These are phyloP conservation scores for Pistacia integerrima DNA, from an alignment of 345 rosid genomes.

Conservation along the genomic window DNA sequence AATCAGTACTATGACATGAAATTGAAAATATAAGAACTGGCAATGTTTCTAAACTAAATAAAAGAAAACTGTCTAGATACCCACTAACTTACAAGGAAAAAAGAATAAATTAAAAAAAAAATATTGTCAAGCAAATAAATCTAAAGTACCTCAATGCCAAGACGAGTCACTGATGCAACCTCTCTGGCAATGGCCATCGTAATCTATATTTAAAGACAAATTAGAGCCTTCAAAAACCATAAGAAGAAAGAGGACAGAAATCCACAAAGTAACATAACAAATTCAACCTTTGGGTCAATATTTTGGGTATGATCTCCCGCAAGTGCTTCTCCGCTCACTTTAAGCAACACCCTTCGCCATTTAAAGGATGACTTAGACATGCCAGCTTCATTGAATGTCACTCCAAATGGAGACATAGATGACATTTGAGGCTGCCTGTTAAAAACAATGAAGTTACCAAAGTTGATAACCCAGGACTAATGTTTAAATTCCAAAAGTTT, in stretches of 20 bases:
- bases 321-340: slow-evolving; percentile 98
- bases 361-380: slow-evolving; percentile 54
- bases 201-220: slow-evolving; percentile 43
- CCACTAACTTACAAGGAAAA: not conserved
- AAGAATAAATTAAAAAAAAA: not conserved
- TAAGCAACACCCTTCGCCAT: slow-evolving; percentile 95
- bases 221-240: slow-evolving; percentile 18
- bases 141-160: slow-evolving; percentile 74
- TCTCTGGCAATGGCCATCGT: slow-evolving; percentile 97
- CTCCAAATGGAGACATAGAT: slow-evolving; percentile 53
- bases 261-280: not conserved
- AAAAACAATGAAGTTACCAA: slow-evolving; percentile 25
- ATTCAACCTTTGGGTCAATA: slow-evolving; percentile 84
- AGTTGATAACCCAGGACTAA: not conserved
- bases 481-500: not conserved
- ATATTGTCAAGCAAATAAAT: not conserved
- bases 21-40: slow-evolving; percentile 1
- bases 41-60: not conserved
- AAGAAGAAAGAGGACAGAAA: slow-evolving; percentile 4
- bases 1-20: slow-evolving; percentile 1
- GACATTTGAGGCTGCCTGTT: slow-evolving; percentile 57
- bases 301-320: slow-evolving; percentile 82
- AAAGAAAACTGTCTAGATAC: not conserved
- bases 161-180: slow-evolving; percentile 85
- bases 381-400: slow-evolving; percentile 44